Conservation (phyloP, 2,329 filamentous ascomycete species). For the Parasarocladium wereldwijsianum region DNA sequence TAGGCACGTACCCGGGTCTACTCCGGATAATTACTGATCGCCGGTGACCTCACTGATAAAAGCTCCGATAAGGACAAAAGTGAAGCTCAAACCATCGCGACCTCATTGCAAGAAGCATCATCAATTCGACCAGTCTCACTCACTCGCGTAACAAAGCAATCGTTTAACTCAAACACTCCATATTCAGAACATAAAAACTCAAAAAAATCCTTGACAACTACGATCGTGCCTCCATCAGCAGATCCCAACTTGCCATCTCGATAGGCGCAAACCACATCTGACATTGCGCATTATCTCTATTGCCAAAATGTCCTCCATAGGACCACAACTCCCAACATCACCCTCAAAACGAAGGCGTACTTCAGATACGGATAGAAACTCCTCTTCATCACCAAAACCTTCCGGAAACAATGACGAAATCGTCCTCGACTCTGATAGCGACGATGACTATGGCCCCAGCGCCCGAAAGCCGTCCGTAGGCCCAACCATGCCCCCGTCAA, state of each 20-base stretch:
- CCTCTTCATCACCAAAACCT: conserved; percentile 30
- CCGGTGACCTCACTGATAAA: conserved; percentile 4
- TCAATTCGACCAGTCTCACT: too few relatives aligned
- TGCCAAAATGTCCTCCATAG: conserved; percentile 49
- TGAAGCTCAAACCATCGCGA: background rate
- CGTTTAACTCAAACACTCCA: too few relatives aligned
- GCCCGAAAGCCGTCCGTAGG: too few relatives aligned
- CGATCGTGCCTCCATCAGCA: background rate
- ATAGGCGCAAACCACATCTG: too few relatives aligned
- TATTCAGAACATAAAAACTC: too few relatives aligned
- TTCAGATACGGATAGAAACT: conserved; percentile 19
- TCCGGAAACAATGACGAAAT: conserved; percentile 30
- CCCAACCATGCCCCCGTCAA: conserved; percentile 10
- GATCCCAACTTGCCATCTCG: too few relatives aligned
- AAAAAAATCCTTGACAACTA: too few relatives aligned
- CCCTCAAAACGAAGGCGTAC: conserved; percentile 48
- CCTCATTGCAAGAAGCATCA: too few relatives aligned
- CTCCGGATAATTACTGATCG: conserved; percentile 2
- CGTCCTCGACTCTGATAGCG: conserved; percentile 22
- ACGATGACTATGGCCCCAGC: conserved; percentile 26
- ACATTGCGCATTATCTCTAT: too few relatives aligned
- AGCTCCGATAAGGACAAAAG: background rate
- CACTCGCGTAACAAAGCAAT: too few relatives aligned
- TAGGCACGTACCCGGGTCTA: conserved; percentile 1
- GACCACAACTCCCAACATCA: conserved; percentile 55